Percentiles rank a stretch among this genome's conserved stretches.
phyloP scores from a whole-genome alignment of 495 filamentous ascomycete species.

The Xylaria flabelliformis region DNA sequence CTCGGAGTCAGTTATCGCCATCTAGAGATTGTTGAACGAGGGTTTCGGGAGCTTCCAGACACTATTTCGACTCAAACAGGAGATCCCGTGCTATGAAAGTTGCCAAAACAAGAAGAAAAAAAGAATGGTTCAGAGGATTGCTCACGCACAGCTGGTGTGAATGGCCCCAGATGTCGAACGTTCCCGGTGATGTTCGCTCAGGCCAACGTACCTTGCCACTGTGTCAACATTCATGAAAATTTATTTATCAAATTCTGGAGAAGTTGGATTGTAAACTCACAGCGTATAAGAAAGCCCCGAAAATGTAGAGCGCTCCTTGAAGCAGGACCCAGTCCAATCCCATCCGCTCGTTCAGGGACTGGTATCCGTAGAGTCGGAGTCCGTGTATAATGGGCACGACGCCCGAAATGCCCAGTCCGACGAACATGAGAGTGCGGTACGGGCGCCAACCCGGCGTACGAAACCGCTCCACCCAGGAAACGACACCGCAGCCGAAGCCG shows the following conservation, averaged over 20 bases:
- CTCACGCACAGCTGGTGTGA: conserved; percentile 69
- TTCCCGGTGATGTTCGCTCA: conserved; percentile 66
- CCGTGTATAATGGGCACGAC: conserved; percentile 79
- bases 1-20: too few species aligned
- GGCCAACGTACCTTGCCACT: conserved; percentile 57
- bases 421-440: conserved; percentile 90
- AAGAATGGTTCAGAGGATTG: too few species aligned
- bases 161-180: conserved; percentile 77
- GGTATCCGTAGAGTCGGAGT: conserved; percentile 60
- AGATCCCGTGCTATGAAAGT: too few species aligned
- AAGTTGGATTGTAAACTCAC: conserved; percentile 29
- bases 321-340: conserved; percentile 78
- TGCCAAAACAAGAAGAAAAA: too few species aligned
- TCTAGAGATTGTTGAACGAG: too few species aligned
- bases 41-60: too few species aligned
- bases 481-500: conserved; percentile 73
- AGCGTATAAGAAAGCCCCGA: conserved; percentile 72
- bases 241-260: background rate
- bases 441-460: conserved; percentile 65
- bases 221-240: conserved; percentile 26
- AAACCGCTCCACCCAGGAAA: conserved; percentile 80
- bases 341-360: conserved; percentile 65
- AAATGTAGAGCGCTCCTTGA: conserved; percentile 84
- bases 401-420: conserved; percentile 84
- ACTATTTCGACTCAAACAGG: too few species aligned